Conservation (phyloP, 1,139 yeast genomes). For the Suhomyces taliae region DNA sequence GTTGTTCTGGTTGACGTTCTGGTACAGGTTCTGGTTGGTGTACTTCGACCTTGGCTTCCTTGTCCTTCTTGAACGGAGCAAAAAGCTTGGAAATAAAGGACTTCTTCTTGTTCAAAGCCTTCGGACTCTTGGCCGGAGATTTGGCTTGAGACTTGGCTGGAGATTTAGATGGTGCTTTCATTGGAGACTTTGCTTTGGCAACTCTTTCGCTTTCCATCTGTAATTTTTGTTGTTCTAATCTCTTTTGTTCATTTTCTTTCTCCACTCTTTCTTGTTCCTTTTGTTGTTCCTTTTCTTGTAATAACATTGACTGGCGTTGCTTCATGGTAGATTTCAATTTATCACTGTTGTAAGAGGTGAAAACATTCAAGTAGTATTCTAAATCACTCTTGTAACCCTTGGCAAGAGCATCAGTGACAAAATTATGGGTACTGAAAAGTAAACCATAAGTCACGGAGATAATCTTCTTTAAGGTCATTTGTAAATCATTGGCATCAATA, state of each 20-base stretch:
- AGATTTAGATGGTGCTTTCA: background rate
- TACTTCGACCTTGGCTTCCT: background rate
- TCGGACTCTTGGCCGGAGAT: background rate
- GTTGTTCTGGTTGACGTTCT: background rate
- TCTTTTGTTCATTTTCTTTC: background rate
- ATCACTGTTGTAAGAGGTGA: conserved; percentile 12
- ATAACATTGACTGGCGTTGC: conserved; percentile 4
- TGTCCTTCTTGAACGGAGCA: conserved; percentile 14
- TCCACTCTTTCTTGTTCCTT: background rate
- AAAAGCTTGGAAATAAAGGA: conserved; percentile 24
- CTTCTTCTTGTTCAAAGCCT: conserved; percentile 12
- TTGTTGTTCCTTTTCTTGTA: conserved; percentile 1
- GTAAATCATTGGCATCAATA: conserved; percentile 24
- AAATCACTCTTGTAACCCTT: conserved; percentile 26
- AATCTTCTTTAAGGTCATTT: conserved; percentile 21
- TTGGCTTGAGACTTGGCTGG: background rate
- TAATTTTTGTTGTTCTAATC: background rate
- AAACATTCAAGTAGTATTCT: conserved; percentile 19
- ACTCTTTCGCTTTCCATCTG: background rate
- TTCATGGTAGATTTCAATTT: conserved; percentile 3
- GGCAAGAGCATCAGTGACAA: conserved; percentile 24
- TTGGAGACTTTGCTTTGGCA: background rate
- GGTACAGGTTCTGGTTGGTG: background rate
- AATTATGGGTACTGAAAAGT: conserved; percentile 24
- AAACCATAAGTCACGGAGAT: conserved; percentile 22